Base-by-base conservation (phyloP, 805 yeast species). In the Yarrowia sp. region DNA sequence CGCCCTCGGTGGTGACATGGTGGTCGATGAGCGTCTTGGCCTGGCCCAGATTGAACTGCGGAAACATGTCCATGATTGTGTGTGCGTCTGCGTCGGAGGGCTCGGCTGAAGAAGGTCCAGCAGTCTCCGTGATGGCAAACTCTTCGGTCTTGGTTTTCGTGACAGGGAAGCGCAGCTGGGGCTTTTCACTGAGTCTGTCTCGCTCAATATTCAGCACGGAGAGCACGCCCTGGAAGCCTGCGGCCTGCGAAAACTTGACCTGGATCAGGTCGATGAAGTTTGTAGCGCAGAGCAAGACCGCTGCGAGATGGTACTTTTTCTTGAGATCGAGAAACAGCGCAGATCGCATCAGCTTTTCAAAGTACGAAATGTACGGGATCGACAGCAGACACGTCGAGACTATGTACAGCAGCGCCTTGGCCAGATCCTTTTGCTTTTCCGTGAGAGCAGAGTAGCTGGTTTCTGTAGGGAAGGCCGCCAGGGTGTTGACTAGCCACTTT, bases 31-130 rank as follows among this genome's bases (percentile, higher is more conserved):
- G 67, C 1, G 76, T 74, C n/a, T 73, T 73, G 0, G 85, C 80
- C 68, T 83, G 80, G 0, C 75, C 72, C 3, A 71, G 68, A 0
- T 81, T 73, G 33, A 90, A 70, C 38, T 80, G 80, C 0, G 97
- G 97, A 70, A 90, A 88, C 64, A 91, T 70, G 31, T 85, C 89
- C 47, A 73, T 42, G 81, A 67, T 24, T 74, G 71, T 68, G 1
- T 86, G 75, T 44, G 78, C 75, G 2, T 71, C 63, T 1, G 58
- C 22, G 13, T 47, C 38, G 1, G 66, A 31, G 33, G 58, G 55
- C 12, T 39, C 44, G 1, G 44, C 55, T 21, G 32, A 12, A 5
- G 58, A 22, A 33, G 38, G 42, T 1, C 16, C 39, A 1, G 42
- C 58, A 10, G 19, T 13, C 8, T 46, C 53, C 2, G 36, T 9